Evolutionary conservation across 2,329 filamentous ascomycete genomes (phyloP).

Genomic region (Purpureocillium lavendulum): DNA sequence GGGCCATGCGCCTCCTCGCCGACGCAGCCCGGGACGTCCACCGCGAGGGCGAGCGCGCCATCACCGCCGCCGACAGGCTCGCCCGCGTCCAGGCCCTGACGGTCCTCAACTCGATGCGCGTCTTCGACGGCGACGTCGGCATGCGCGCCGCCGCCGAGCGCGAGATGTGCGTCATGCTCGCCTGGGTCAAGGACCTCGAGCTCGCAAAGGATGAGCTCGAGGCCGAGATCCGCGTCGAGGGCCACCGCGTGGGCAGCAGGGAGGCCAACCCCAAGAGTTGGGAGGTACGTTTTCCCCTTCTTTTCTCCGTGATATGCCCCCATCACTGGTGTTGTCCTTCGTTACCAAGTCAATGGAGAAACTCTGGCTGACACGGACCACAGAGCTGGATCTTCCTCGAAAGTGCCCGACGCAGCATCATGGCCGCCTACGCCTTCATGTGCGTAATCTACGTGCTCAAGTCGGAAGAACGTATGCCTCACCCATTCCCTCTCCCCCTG

Average conservation of each 20-base stretch:
- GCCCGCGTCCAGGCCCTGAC: slow-evolving; percentile 34
- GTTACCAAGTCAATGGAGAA: no score
- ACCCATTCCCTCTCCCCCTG: background rate
- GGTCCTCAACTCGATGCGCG: slow-evolving; percentile 30
- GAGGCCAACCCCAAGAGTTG: slow-evolving; percentile 29
- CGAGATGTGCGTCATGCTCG: slow-evolving; percentile 24
- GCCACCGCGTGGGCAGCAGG: slow-evolving; percentile 9
- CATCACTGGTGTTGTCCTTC: no score
- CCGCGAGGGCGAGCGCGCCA: slow-evolving; percentile 21
- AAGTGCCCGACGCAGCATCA: slow-evolving; percentile 28
- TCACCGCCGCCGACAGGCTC: slow-evolving; percentile 27
- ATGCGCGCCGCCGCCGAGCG: slow-evolving; percentile 31
- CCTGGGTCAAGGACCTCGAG: slow-evolving; percentile 27
- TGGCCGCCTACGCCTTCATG: slow-evolving; percentile 22
- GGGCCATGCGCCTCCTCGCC: slow-evolving; percentile 29
- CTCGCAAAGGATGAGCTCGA: slow-evolving; percentile 25
- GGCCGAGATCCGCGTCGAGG: slow-evolving; percentile 11
- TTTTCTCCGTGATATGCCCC: background rate
- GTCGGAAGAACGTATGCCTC: slow-evolving; percentile 18
- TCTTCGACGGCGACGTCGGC: slow-evolving; percentile 34
- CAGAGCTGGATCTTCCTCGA: slow-evolving; percentile 34
- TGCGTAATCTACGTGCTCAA: slow-evolving; percentile 26
- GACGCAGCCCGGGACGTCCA: slow-evolving; percentile 28
- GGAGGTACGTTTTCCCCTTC: slow-evolving; percentile 23
- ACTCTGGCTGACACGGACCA: no score